A percentile compares a stretch with the other conserved stretches of the same genome.
phyloP scores from a whole-genome alignment of 805 yeast genomes.

The Pichia gijzeniarum region DNA sequence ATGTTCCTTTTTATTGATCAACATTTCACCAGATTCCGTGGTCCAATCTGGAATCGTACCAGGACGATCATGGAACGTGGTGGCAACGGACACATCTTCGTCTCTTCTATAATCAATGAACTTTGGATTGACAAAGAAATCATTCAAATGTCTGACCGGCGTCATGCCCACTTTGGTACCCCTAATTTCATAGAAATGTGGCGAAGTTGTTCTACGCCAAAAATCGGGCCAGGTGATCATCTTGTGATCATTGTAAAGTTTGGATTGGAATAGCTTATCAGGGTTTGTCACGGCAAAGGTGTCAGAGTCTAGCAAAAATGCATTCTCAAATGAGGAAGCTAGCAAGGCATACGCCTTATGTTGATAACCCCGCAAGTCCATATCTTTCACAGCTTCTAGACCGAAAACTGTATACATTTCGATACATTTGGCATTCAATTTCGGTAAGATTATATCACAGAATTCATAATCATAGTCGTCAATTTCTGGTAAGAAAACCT shows the following conservation, averaged over 20 bases:
- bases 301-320: constrained; percentile 70
- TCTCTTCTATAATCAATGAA: constrained; percentile 29
- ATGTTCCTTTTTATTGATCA: constrained; percentile 51
- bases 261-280: constrained; percentile 48
- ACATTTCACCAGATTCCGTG: constrained; percentile 59
- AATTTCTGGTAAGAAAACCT: constrained; percentile 67
- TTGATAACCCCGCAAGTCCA: constrained; percentile 59
- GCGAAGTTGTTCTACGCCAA: constrained; percentile 81
- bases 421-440: constrained; percentile 60
- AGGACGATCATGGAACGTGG: constrained; percentile 56
- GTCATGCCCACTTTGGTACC: constrained; percentile 40
- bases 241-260: constrained; percentile 48
- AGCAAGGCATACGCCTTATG: constrained; percentile 63
- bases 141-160: constrained; percentile 28
- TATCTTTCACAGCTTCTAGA: constrained; percentile 37
- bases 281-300: constrained; percentile 64
- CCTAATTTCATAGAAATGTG: constrained; percentile 63
- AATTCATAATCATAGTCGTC: constrained; percentile 67
- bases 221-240: constrained; percentile 77
- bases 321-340: constrained; percentile 67
- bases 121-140: constrained; percentile 28
- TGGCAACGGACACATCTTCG: constrained; percentile 25
- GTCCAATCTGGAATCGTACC: constrained; percentile 67
- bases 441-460: constrained; percentile 59
- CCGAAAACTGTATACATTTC: constrained; percentile 60